Evolutionary conservation across 352 stramenopile genomes (phyloP).

Genomic region (Thraustochytrium sp.): DNA sequence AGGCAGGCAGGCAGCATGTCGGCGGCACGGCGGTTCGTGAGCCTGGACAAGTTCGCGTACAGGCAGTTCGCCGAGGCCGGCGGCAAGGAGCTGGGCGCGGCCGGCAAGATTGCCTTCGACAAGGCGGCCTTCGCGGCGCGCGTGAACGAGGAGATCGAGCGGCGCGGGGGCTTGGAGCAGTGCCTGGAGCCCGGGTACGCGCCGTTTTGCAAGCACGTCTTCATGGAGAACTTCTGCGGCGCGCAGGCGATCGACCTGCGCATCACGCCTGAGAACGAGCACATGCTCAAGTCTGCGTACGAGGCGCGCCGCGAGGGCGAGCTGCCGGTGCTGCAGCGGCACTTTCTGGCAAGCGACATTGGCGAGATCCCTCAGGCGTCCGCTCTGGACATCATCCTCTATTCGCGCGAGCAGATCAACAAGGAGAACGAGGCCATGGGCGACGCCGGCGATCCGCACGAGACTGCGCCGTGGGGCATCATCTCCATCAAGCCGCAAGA

Average conservation of each 20-base stretch:
- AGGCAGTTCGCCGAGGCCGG: conserved; percentile 20
- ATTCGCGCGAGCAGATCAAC: conserved; percentile 93
- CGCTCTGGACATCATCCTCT: conserved; percentile 95
- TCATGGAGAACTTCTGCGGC: conserved; percentile 87
- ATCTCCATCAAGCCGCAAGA: conserved; percentile 95
- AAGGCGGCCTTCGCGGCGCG: neutral
- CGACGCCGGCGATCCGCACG: conserved; percentile 52
- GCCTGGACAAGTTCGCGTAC: conserved; percentile 23
- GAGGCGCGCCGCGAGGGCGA: conserved; percentile 85
- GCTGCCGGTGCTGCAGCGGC: conserved; percentile 75
- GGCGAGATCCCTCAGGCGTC: conserved; percentile 67
- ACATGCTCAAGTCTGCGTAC: conserved; percentile 84
- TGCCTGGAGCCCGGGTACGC: conserved; percentile 72
- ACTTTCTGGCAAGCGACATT: conserved; percentile 54
- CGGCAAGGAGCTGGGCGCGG: neutral
- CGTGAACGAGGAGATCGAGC: conserved; percentile 37
- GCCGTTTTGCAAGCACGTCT: conserved; percentile 98
- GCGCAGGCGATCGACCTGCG: conserved; percentile 57
- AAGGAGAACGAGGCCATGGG: conserved; percentile 78
- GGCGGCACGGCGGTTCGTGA: neutral
- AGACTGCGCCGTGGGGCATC: conserved; percentile 80
- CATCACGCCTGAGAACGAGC: conserved; percentile 87
- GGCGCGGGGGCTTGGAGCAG: neutral
- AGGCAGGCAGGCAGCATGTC: neutral
- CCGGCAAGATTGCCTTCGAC: conserved; percentile 8